Base-by-base conservation (phyloP, 805 yeast genomes). In the Yamadazyma takamatsuzukensis region DNA sequence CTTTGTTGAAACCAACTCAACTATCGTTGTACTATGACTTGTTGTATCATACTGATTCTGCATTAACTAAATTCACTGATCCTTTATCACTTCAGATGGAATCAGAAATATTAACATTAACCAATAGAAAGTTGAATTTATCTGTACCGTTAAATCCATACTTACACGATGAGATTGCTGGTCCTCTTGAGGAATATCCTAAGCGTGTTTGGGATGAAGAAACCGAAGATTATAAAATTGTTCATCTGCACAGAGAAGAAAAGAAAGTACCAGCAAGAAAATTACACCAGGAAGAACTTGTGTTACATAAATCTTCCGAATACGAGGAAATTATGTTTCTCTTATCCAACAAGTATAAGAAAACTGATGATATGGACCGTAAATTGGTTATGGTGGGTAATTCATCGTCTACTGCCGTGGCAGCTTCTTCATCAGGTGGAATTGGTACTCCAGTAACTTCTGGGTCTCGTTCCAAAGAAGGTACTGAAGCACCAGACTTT, bases 311-410 rank as follows among this genome's bases (percentile, higher is more conserved):
- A 46, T 78, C 89, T 2, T 58, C 67, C 3, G 94, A 87, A 43
- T 87, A 84, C 61, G 97, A 93, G 56, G 95, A 86, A 51, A 67
- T 88, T 52, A 90, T 90, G 97, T 54, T 65, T 34, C 50, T 67
- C 29, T 52, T 67, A 23, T 63, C 70, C 3, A 59, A 58, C 38
- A 64, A 60, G 38, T 54, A 62, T 39, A 64, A 57, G 36, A 54
- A 54, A 29, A 53, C 61, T 15, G 68, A 62, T 29, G 70, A 67
- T 18, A 40, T 56, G 29, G 69, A 61, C 27, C 60, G 59, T 37
- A 58, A 56, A 36, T 58, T 67, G 44, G 63, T 64, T 25, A 57
- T 61, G 15, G 69, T 64, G 6, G 69, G 56, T 7, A 47, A 59
- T 3, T 39, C 57, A 1, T 40, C 61, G 1, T 29, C 49, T 15